Base-by-base conservation (phyloP, 495 filamentous ascomycete genomes). In the Tetracladium setigerum region DNA sequence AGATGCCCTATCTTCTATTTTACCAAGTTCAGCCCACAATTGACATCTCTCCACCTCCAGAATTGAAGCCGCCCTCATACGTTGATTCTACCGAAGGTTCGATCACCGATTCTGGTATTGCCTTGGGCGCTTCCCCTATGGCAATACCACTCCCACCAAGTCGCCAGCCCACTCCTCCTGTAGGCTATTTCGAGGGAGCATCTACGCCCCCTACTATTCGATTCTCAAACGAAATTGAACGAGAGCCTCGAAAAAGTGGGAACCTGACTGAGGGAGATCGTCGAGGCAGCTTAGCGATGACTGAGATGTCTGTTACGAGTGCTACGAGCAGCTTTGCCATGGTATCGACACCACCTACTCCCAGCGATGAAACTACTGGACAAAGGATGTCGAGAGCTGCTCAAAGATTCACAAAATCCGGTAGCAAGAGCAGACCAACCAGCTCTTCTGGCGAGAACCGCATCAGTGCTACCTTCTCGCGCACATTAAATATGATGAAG, bases 1-100 rank as follows among this genome's bases (percentile, higher is more conserved):
- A 95, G 59, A 90, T 85, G 50, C 91, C 92, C 4, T 98, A 98
- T 55, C 75, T 98, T 2, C 68, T 98, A 0, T 95, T 96, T 64
- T 98, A 95, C 57, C 91, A 95, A 61, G 89, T 96, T 33, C 73
- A 89, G 31, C 92, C 91, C 0, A 85, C 94, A 51, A 77, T 84
- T 24, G 83, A 85, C 38, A 79, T 86, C 39, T 67, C 76, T 59
- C 53, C 13, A 52, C 50, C 30, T 41, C 50, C 22, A 22, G 45
- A 37, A 9, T 27, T 12, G 44, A 46, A 10, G 22, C 47, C 45
- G 10, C 54, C 52, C 16, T 47, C 45, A 44, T 70, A 42, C 67
- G 64, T 30, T 60, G 38, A 61, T 45, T 57, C 57, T 12, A 46
- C 22, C 7, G 22, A 27, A 27, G 22, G 22, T 27, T 27, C 22